Evolutionary conservation across 306 rosid genomes (phyloP), one percentile per base, ranked within the genome.

Genomic region (Calophaca sinica): DNA sequence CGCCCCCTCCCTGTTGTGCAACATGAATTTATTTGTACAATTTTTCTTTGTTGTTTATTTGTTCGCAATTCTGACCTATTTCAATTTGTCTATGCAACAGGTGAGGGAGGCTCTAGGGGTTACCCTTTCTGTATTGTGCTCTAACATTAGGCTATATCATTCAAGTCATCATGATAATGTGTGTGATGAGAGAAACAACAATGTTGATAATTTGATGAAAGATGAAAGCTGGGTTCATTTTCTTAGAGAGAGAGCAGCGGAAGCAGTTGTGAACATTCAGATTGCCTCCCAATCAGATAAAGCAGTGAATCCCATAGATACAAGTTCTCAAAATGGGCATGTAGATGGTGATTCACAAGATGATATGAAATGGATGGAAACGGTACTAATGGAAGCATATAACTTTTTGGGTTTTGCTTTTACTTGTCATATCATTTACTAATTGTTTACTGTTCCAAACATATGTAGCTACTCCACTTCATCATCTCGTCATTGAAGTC

Each of bases 341-440:
- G 41, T 62, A 49, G 89, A 83, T 77, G 90, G 89, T 55, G 90
- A 86, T 83, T 84, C 99, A 73, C 88, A 92, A 79, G 91, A 90
- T 89, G 96, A 90, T 82, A 83, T 84, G 81, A 92, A 91, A 80
- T 94, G 96, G 96, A 92, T 92, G 99, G 99, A 94, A 86, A 94
- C 99, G 96, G 99, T 94, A 90, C 68, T 39, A 58, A 68, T 42
- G 57, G 45, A 49, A 70, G 58, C 38, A 62, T 54, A 53, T 44
- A 31, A 50, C 39, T 81, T 9, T 26, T 20, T 58, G 44, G 44
- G 64, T 75, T 80, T 57, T 77, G 61, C 44, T 68, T 76, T 29
- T 15, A 55, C 76, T 74, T 70, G 42, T 60, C 51, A 74, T 68
- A 54, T 70, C 13, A 13, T 76, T 73, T 49, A 38, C 86, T 77